phyloP scores from a whole-genome alignment of 768 basidiomycete species.

The Mycena polygramma region DNA sequence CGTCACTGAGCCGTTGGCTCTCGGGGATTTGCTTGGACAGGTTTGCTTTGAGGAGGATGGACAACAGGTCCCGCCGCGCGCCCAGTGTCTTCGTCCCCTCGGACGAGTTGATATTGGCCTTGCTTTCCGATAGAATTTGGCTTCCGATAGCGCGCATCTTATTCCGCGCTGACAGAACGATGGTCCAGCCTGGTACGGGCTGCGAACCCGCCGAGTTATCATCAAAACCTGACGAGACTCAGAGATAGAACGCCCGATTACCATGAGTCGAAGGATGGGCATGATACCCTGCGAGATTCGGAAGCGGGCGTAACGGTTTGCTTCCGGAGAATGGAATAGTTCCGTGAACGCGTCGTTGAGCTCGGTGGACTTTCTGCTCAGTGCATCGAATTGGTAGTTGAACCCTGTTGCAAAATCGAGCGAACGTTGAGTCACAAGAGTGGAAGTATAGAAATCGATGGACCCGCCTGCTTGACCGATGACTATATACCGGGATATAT shows the following conservation, averaged over 20 bases:
- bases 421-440: no score
- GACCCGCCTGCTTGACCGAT: slow-evolving; percentile 55
- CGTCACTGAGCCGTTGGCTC: slow-evolving; percentile 57
- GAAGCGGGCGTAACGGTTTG: neutral
- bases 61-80: slow-evolving; percentile 59
- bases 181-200: slow-evolving; percentile 22
- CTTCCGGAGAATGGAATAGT: slow-evolving; percentile 12
- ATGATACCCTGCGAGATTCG: neutral
- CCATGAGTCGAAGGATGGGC: slow-evolving; percentile 6
- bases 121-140: slow-evolving; percentile 55
- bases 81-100: slow-evolving; percentile 37
- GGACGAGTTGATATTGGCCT: slow-evolving; percentile 43
- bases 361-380: neutral
- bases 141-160: slow-evolving; percentile 55
- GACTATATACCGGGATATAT: slow-evolving; percentile 25
- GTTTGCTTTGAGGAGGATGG: slow-evolving; percentile 63
- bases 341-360: slow-evolving; percentile 3
- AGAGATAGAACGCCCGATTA: neutral
- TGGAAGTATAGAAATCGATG: neutral
- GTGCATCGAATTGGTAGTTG: slow-evolving; percentile 14
- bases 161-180: slow-evolving; percentile 34
- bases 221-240: neutral
- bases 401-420: neutral
- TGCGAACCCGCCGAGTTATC: neutral
- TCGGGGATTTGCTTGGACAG: slow-evolving; percentile 61